These are phyloP conservation scores for Crithidia fasciculata DNA, from an alignment of 208 protist genomes.

Conservation along the genomic window DNA sequence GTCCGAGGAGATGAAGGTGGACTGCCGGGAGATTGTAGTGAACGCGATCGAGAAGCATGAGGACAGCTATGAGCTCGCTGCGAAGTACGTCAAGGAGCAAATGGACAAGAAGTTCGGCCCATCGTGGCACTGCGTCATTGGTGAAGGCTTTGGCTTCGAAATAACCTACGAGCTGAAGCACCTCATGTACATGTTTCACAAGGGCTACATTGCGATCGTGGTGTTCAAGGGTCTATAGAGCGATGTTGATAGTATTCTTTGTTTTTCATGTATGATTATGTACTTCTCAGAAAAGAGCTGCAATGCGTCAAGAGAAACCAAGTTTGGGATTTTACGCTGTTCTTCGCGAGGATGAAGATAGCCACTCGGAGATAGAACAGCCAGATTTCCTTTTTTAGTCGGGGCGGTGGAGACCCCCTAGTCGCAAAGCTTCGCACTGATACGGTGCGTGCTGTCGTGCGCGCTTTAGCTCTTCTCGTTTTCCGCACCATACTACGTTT, in stretches of 20 bases:
- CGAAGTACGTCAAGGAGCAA: constrained; percentile 93
- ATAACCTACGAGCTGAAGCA: constrained; percentile 95
- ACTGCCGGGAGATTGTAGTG: constrained; percentile 94
- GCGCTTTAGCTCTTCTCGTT: no score
- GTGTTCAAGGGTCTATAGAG: constrained; percentile 93
- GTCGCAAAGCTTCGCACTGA: no score
- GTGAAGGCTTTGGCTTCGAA: constrained; percentile 94
- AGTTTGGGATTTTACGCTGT: no score
- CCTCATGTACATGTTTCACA: constrained; percentile 95
- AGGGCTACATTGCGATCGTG: constrained; percentile 91
- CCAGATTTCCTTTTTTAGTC: no score
- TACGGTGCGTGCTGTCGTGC: no score
- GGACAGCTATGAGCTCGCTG: constrained; percentile 93
- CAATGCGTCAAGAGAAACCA: no score
- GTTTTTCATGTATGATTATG: constrained; percentile 19
- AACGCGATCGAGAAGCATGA: constrained; percentile 94
- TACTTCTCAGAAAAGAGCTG: background rate
- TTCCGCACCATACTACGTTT: background rate
- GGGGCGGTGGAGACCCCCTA: no score
- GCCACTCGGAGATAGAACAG: no score
- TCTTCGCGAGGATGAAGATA: no score
- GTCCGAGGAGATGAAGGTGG: constrained; percentile 94
- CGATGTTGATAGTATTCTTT: constrained; percentile 9
- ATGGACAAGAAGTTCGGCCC: constrained; percentile 96
- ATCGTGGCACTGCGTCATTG: constrained; percentile 95